Base-by-base conservation (phyloP, 129 eudicot species). In the Mikania micrantha region DNA sequence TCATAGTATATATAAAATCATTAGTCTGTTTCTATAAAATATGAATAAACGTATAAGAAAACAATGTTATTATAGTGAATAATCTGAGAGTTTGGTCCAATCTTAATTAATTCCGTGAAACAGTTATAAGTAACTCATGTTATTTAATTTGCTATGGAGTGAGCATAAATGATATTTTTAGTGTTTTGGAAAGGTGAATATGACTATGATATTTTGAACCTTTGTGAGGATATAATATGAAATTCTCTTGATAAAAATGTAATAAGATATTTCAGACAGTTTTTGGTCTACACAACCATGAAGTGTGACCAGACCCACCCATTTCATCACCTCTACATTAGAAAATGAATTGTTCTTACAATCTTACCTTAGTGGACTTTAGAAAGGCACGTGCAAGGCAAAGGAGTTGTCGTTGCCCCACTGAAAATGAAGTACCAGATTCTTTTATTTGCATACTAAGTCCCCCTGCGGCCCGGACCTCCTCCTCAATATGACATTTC, bases 301-400 rank as follows among this genome's bases (percentile, higher is more conserved):
- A 15, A 34, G 0, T 56, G 38, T 27, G 27, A 28, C 11, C 11
- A 6, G 13, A 25, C 62, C 63, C 21, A 5, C 21, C 39, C 11
- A n/a, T 57, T 57, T 49, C 28, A 20, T 20, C 38, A 57, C 38
- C 63, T 29, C 63, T 57, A 13, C 7, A 15, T 27, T 6, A 29
- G 15, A 21, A 49, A 29, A 29, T 16, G 17, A 12, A 25, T 24
- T 7, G 12, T 25, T 59, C 77, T 60, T 2, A 93, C 99, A 9
- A 19, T 59, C 77, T 60, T 2, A 93, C 99, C 96, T 74, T 87
- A 27, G 90, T 80, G 40, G 97, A 85, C 81, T 79, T 94, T 29
- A 94, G 92, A 75, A 94, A 85, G 54, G 96, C 82, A 25, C 97
- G 93, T 64, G 99, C 99, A 79, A 94, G 99, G 83, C 99, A 94